These are phyloP conservation scores for Cokeromyces recurvatus DNA, from an alignment of 371 early-diverging fungal genomes.

Conservation along the genomic window DNA sequence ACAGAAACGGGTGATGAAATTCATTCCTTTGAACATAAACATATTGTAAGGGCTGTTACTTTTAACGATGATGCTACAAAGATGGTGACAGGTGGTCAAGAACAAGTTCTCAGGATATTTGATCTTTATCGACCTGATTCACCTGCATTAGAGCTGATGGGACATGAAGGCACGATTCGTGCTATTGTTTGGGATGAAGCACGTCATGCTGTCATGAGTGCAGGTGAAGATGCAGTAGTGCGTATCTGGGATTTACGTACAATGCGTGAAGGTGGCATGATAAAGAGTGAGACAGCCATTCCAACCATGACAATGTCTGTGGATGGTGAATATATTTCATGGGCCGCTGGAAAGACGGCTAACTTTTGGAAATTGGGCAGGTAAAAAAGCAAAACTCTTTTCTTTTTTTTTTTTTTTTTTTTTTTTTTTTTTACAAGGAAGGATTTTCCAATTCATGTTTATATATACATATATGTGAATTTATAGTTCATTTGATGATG, in stretches of 20 bases:
- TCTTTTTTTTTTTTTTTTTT: not conserved
- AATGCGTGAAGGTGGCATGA: conserved; percentile 51
- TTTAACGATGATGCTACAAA: conserved; percentile 61
- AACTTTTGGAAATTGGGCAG: conserved; percentile 69
- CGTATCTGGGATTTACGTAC: conserved; percentile 73
- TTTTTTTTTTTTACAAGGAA: not conserved
- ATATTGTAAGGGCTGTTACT: conserved; percentile 82
- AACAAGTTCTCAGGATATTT: conserved; percentile 74
- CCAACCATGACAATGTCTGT: conserved; percentile 67
- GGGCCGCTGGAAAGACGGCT: conserved; percentile 72
- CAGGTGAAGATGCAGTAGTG: conserved; percentile 59
- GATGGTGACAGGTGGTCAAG: conserved; percentile 78
- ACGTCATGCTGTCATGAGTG: conserved; percentile 53
- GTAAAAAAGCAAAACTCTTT: no score
- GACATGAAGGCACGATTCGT: no score
- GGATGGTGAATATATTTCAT: conserved; percentile 64
- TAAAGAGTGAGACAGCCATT: conserved; percentile 57
- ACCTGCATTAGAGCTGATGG: conserved; percentile 45
- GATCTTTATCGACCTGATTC: conserved; percentile 69
- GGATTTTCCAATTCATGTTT: not conserved
- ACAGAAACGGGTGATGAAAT: conserved; percentile 69
- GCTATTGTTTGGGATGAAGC: conserved; percentile 69
- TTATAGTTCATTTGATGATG: conserved; percentile 11
- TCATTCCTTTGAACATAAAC: conserved; percentile 66
- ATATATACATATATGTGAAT: not conserved